Evolutionary conservation across 1,284 basidiomycete species (phyloP).

Genomic region (Mrakiaceae sp.): DNA sequence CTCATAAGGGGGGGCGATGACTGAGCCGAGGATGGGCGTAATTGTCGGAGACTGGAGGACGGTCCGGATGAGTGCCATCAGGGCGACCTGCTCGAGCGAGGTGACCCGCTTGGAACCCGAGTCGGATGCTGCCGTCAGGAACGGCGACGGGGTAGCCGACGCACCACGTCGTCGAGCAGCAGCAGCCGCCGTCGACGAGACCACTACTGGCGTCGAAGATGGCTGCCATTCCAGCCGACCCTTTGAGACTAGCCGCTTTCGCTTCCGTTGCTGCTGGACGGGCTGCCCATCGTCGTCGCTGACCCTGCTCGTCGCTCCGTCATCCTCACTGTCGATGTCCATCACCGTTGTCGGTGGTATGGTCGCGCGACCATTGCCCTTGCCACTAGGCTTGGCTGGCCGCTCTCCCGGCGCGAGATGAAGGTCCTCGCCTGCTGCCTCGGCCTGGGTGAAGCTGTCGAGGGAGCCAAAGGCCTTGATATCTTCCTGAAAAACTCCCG

Average conservation of each 20-base stretch:
- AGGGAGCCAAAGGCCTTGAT: constrained; percentile 28
- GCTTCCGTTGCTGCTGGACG: constrained; percentile 22
- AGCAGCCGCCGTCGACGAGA: too few species aligned
- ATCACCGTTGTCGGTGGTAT: too few species aligned
- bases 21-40: constrained; percentile 38
- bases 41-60: constrained; percentile 46
- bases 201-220: too few species aligned
- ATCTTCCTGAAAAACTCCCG: constrained; percentile 56
- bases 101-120: background rate
- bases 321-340: too few species aligned
- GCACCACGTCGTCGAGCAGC: too few species aligned
- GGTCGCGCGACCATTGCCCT: too few species aligned
- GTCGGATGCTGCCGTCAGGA: too few species aligned
- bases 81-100: constrained; percentile 47
- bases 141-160: too few species aligned
- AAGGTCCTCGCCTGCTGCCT: constrained; percentile 15
- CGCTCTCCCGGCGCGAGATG: constrained; percentile 21
- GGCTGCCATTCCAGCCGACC: too few species aligned
- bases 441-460: background rate
- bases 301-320: too few species aligned
- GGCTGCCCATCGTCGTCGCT: too few species aligned
- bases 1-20: constrained; percentile 21
- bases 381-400: too few species aligned
- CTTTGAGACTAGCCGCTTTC: constrained; percentile 17
- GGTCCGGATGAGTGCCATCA: constrained; percentile 50